These are phyloP conservation scores for Lentinula edodes DNA, from an alignment of 768 basidiomycete species.

Conservation along the genomic window DNA sequence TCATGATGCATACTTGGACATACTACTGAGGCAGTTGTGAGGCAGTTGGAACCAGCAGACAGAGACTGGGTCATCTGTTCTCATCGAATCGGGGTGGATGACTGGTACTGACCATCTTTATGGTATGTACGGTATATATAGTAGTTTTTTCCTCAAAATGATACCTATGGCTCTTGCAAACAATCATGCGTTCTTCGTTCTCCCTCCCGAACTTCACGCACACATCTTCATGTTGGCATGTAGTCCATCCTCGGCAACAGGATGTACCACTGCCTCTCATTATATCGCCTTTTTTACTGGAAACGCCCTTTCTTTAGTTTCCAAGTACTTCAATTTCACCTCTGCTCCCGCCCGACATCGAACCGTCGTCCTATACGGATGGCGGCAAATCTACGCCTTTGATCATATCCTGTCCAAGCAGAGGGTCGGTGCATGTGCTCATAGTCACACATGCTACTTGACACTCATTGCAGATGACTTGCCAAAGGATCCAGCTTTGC, in stretches of 20 bases:
- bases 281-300: not conserved
- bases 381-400: not conserved
- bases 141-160: too few species aligned
- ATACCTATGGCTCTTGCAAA: not conserved
- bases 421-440: not conserved
- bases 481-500: not conserved
- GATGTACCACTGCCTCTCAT: not conserved
- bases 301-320: not conserved
- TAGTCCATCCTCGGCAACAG: not conserved
- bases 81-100: too few species aligned
- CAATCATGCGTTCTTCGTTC: not conserved
- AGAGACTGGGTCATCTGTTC: too few species aligned
- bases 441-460: not conserved
- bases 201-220: not conserved
- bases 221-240: not conserved
- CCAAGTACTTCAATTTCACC: not conserved
- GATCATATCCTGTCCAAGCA: not conserved
- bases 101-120: too few species aligned
- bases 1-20: not conserved
- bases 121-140: too few species aligned
- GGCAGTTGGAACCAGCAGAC: too few species aligned
- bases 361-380: not conserved
- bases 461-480: slow-evolving; percentile 2
- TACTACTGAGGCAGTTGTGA: too few species aligned
- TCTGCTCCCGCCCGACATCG: not conserved